These are phyloP conservation scores for Tricholomella constricta DNA, from an alignment of 768 basidiomycete species.

Conservation along the genomic window DNA sequence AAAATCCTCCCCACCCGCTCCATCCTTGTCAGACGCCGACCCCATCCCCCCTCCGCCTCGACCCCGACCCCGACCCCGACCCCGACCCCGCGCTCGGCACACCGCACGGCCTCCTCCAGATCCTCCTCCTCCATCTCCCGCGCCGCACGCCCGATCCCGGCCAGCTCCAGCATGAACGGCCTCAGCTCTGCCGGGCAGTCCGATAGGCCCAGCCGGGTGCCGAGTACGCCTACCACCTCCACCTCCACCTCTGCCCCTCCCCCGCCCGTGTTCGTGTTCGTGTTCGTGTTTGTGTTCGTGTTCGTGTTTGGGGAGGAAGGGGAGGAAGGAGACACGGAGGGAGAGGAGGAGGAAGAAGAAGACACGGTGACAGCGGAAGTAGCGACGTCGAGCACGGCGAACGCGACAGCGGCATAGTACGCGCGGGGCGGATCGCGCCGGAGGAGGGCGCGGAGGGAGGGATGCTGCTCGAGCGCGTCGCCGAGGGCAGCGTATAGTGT, in stretches of 20 bases:
- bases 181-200: constrained; percentile 65
- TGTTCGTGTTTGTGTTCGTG: background rate
- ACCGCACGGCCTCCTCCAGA: constrained; percentile 49
- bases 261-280: too few species aligned
- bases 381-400: constrained; percentile 71
- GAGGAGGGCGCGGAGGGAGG: constrained; percentile 57
- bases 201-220: constrained; percentile 51
- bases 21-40: constrained; percentile 46
- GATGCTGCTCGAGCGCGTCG: constrained; percentile 60
- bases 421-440: constrained; percentile 67
- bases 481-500: constrained; percentile 83
- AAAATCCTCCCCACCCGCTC: constrained; percentile 62
- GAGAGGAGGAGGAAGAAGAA: constrained; percentile 14
- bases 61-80: too few species aligned
- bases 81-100: constrained; percentile 35
- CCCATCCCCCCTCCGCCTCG: too few species aligned
- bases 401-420: constrained; percentile 76
- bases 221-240: constrained; percentile 54
- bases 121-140: constrained; percentile 56
- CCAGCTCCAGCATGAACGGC: constrained; percentile 73
- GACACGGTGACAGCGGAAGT: constrained; percentile 53
- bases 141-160: constrained; percentile 52
- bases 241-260: too few species aligned
- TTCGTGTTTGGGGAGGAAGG: background rate
- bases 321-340: background rate